These are phyloP conservation scores for Syzygium jambos DNA, from an alignment of 345 rosid genomes.

Conservation along the genomic window DNA sequence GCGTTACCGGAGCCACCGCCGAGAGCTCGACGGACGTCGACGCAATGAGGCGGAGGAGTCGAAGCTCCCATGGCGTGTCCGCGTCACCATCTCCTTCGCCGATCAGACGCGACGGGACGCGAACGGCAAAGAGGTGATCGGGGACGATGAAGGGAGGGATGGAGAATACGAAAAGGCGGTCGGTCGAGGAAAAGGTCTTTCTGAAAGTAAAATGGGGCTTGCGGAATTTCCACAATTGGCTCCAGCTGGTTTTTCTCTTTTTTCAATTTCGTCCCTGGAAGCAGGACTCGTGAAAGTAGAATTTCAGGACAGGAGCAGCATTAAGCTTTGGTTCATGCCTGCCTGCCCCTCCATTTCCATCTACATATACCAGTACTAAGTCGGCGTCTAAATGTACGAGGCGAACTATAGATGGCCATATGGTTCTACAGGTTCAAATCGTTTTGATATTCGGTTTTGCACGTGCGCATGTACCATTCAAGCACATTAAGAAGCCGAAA, in stretches of 20 bases:
- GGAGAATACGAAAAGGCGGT: background rate
- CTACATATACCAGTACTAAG: background rate
- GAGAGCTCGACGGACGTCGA: conserved; percentile 62
- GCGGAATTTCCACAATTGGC: background rate
- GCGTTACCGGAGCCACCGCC: conserved; percentile 65
- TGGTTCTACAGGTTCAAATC: background rate
- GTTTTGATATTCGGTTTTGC: background rate
- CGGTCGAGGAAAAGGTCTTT: background rate
- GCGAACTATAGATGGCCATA: background rate
- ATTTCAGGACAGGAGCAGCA: background rate
- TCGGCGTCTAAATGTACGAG: background rate
- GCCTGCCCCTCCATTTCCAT: background rate
- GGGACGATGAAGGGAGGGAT: background rate
- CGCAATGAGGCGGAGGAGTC: conserved; percentile 22
- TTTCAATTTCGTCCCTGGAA: background rate
- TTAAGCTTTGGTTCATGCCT: background rate
- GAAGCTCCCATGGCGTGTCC: conserved; percentile 44
- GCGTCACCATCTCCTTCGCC: background rate
- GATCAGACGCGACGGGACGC: background rate
- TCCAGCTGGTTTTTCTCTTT: background rate
- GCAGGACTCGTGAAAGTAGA: background rate
- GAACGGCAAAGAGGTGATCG: background rate
- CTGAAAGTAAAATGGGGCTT: background rate
- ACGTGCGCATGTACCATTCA: background rate
- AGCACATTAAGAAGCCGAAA: background rate